Base-by-base conservation (phyloP, 2,329 filamentous ascomycete genomes). In the Tolypocladium pustulatum region DNA sequence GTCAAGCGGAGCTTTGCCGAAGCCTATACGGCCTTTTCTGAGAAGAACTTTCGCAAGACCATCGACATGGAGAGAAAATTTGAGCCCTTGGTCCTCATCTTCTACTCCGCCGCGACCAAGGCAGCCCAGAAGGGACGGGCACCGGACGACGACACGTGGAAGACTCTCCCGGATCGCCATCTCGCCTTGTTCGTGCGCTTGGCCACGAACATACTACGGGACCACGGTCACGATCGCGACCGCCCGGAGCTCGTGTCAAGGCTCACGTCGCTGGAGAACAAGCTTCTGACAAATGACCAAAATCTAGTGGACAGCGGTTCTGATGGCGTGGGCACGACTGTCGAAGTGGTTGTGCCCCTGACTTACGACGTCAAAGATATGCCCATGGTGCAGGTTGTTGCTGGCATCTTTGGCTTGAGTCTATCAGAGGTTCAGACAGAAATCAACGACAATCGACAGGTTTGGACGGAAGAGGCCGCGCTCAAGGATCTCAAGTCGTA, bases 331-430 rank as follows among this genome's bases (percentile, higher is more conserved):
- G 73, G 73, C 36, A 72, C 68, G 25, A 89, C 87, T 10, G 81
- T 94, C 62, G 93, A 97, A 71, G 89, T 93, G 27, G 81, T 89
- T 59, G 84, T 91, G 3, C 91, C 93, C 13, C 77, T 95, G 59
- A 94, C 86, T 68, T 90, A 96, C 72, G 90, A 97, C 72, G 88
- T 97, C 69, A 96, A 94, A 73, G 94, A 99, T 70, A 99, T 99
- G 94, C 87, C 87, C 41, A 82, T 97, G 74, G 94, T 96, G 34
- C 88, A 94, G 70, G 83, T 88, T 40, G 92, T 99, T 32, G 89
- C 88, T 56, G 87, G 82, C 66, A 89, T 97, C 62, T 99, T 97
- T 73, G 89, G 88, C 52, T 80, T 93, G 60, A 85, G 86, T 51
- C 85, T 88, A 64, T 85, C 86, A 1, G 86, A 94, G 64, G 87